Conservation (phyloP, 306 rosid species). For the Alnus rubra region DNA sequence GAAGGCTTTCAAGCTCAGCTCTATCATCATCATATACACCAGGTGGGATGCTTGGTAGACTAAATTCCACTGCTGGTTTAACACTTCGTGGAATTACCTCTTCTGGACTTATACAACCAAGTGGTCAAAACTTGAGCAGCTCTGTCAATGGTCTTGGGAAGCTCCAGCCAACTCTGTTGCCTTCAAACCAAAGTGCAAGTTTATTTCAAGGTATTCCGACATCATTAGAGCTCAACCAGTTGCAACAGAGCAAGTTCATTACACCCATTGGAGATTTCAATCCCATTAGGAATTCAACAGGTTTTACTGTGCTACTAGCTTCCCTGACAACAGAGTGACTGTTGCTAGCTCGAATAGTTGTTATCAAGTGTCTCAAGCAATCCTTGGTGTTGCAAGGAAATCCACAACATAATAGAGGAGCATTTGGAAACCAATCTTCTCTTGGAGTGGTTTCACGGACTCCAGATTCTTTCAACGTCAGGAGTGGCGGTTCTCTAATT, state of each 20-base stretch:
- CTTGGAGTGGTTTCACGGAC: conserved; percentile 37
- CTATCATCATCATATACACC: conserved; percentile 57
- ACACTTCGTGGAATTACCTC: conserved; percentile 51
- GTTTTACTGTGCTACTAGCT: conserved; percentile 46
- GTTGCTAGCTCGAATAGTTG: conserved; percentile 40
- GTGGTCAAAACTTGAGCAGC: conserved; percentile 41
- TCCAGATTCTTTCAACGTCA: conserved; percentile 41
- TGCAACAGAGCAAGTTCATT: conserved; percentile 52
- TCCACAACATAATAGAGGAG: conserved; percentile 33
- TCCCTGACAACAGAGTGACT: conserved; percentile 38
- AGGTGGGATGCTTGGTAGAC: conserved; percentile 43
- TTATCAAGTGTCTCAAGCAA: conserved; percentile 41
- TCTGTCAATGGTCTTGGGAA: conserved; percentile 45
- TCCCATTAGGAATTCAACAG: conserved; percentile 43
- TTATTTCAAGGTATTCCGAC: conserved; percentile 56
- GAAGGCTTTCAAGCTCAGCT: conserved; percentile 42
- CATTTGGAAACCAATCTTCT: conserved; percentile 46
- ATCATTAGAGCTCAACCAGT: conserved; percentile 50
- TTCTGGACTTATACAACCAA: conserved; percentile 40
- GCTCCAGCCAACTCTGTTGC: conserved; percentile 38
- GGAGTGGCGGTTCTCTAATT: conserved; percentile 48
- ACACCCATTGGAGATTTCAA: conserved; percentile 42
- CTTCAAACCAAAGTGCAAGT: conserved; percentile 49
- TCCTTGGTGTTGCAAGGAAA: conserved; percentile 54
- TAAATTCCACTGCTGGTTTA: conserved; percentile 52